Conservation (phyloP, 768 basidiomycete species). For the Podaxis sp. region DNA sequence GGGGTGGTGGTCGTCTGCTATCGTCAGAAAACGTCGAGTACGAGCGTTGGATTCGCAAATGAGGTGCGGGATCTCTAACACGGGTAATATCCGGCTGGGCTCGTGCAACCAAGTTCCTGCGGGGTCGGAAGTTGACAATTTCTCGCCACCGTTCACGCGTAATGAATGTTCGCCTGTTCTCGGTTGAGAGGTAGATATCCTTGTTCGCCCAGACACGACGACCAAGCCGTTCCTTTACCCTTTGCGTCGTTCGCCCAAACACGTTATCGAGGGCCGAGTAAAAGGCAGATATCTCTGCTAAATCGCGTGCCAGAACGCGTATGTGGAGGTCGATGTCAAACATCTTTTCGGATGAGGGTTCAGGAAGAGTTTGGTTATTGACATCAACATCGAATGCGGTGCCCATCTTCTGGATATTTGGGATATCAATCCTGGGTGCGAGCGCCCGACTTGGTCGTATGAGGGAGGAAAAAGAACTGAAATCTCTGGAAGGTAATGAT, state of each 20-base stretch:
- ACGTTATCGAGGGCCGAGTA: conserved; percentile 34
- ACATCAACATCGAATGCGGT: conserved; percentile 32
- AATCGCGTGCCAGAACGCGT: conserved; percentile 48
- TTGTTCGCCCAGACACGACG: conserved; percentile 67
- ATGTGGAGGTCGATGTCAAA: conserved; percentile 58
- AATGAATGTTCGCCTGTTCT: conserved; percentile 26
- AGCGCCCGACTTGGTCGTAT: not conserved
- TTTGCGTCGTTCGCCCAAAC: conserved; percentile 48
- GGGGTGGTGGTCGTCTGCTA: not conserved
- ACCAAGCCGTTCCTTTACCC: conserved; percentile 72
- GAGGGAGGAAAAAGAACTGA: conserved; percentile 1
- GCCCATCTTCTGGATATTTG: not conserved
- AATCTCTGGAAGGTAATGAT: not conserved
- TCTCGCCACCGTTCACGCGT: conserved; percentile 43
- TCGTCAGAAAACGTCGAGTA: not conserved
- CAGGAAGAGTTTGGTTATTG: conserved; percentile 18
- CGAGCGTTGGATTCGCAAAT: not conserved
- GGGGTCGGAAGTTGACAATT: conserved; percentile 44
- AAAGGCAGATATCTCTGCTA: conserved; percentile 45
- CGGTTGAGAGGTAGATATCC: conserved; percentile 45
- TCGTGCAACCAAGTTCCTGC: not conserved
- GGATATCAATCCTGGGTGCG: not conserved
- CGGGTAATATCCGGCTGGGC: not conserved
- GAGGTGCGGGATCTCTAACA: not conserved
- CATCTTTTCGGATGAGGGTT: conserved; percentile 26